Percentiles rank a stretch among this genome's conserved stretches.
phyloP scores from a whole-genome alignment of 164 flowering plant genomes.

The Akebia trifoliata region DNA sequence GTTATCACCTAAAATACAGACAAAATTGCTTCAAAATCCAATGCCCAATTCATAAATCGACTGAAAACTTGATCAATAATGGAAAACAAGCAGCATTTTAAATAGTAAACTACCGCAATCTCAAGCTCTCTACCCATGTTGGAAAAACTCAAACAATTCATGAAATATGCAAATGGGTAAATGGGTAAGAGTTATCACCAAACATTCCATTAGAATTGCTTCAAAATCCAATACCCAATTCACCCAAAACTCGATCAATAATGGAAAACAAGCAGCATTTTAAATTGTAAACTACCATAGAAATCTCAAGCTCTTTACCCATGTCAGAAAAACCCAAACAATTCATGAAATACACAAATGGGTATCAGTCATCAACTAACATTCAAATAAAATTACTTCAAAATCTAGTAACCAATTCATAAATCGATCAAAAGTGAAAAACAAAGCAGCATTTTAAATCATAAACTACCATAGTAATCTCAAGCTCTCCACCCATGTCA shows the following conservation, averaged over 20 bases:
- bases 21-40: not conserved
- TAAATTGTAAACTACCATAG: not conserved
- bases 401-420: slow-evolving; percentile 1
- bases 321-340: not conserved
- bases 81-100: not conserved
- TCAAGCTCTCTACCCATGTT: no score
- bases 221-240: no score
- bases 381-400: not conserved
- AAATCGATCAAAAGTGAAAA: not conserved
- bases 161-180: no score
- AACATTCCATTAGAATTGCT: no score
- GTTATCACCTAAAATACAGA: not conserved
- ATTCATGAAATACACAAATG: not conserved
- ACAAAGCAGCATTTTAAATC: not conserved
- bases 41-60: not conserved
- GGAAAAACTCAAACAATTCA: no score
- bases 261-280: not conserved
- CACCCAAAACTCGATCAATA: not conserved
- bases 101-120: not conserved
- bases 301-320: not conserved
- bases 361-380: not conserved
- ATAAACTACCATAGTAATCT: no score
- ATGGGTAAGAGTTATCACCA: no score
- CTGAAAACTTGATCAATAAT: not conserved
- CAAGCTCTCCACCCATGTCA: no score